Evolutionary conservation across 805 yeast genomes (phyloP).

Genomic region (Henningerozyma blattae): DNA sequence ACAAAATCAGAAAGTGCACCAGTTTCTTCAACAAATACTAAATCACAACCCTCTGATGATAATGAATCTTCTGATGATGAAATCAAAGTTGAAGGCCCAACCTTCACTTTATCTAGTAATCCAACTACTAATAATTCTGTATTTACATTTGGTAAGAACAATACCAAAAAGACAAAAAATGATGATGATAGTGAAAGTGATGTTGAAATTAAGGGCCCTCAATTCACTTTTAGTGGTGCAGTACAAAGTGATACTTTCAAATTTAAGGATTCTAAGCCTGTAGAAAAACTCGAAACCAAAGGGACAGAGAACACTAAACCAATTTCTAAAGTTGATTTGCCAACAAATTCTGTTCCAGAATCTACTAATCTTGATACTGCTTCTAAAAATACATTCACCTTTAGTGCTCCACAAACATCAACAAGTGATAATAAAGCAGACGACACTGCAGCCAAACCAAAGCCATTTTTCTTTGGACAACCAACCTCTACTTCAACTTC

Average conservation of each 20-base stretch:
- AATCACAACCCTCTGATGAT: slow-evolving; percentile 2
- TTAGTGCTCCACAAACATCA: too few species aligned
- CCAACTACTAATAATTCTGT: slow-evolving; percentile 41
- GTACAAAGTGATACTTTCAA: slow-evolving; percentile 27
- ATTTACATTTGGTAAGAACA: slow-evolving; percentile 30
- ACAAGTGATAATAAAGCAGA: too few species aligned
- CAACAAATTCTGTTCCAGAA: too few species aligned
- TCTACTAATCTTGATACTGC: too few species aligned
- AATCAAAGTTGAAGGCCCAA: slow-evolving; percentile 62
- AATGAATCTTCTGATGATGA: slow-evolving; percentile 36
- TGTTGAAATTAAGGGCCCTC: slow-evolving; percentile 28
- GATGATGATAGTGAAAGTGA: slow-evolving; percentile 24
- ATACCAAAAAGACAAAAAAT: slow-evolving; percentile 11
- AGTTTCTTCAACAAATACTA: background rate
- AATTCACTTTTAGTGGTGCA: slow-evolving; percentile 27
- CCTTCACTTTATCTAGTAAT: slow-evolving; percentile 36
- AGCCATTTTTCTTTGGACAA: background rate
- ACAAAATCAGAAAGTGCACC: background rate
- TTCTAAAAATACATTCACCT: too few species aligned
- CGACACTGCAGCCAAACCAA: background rate
- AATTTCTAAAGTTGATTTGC: too few species aligned
- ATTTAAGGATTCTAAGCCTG: slow-evolving; percentile 10
- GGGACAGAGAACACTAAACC: too few species aligned
- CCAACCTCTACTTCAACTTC: background rate
- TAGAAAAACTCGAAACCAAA: slow-evolving; percentile 1